Conservation (phyloP, 345 rosid species). For the Salix caprea region DNA sequence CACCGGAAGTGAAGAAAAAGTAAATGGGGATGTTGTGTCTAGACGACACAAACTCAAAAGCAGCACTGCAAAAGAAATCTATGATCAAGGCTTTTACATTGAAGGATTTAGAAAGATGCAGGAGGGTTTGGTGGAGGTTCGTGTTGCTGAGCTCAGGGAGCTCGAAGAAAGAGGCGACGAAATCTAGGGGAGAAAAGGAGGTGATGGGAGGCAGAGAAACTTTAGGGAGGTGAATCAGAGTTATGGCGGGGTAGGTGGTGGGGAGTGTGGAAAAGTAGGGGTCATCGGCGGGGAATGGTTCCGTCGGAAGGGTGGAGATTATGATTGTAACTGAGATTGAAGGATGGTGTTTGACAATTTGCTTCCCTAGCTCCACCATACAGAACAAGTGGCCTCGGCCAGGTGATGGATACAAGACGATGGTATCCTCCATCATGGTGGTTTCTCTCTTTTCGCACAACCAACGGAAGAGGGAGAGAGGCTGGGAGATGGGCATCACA, state of each 20-base stretch:
- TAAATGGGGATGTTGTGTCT: constrained; percentile 40
- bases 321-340: neutral
- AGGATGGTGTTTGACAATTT: neutral
- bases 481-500: no score
- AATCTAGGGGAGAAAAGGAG: constrained; percentile 22
- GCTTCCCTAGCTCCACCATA: constrained; percentile 34
- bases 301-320: neutral
- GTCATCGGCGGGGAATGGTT: neutral
- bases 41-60: constrained; percentile 17
- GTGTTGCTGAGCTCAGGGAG: constrained; percentile 36
- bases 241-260: constrained; percentile 37
- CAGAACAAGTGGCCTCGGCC: constrained; percentile 29
- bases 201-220: constrained; percentile 23
- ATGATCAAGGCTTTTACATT: constrained; percentile 32
- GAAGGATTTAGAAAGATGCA: constrained; percentile 26
- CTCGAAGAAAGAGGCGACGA: constrained; percentile 31
- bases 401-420: constrained; percentile 26
- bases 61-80: constrained; percentile 47
- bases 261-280: constrained; percentile 29
- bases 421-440: neutral
- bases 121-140: constrained; percentile 34
- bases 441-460: neutral
- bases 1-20: constrained; percentile 45
- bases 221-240: constrained; percentile 45
- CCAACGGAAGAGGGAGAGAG: no score